Conservation (phyloP, 176 grass and related monocot species). For the Rhipidocladum racemiflorum region DNA sequence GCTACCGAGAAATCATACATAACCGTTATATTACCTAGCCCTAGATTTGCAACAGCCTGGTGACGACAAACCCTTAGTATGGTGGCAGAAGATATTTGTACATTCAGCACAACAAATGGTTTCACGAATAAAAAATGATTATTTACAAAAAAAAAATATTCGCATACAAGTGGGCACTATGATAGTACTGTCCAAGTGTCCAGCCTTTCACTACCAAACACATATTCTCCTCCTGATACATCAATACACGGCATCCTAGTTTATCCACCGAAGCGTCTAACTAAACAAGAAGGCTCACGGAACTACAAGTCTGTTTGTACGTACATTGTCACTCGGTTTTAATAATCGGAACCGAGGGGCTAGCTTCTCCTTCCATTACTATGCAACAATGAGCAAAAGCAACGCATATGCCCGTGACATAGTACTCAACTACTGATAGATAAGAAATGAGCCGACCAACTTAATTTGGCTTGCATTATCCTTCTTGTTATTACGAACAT, state of each 20-base stretch:
- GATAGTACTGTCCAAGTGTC: neutral
- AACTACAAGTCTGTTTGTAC: neutral
- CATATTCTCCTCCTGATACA: constrained; percentile 30
- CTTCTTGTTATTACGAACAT: neutral
- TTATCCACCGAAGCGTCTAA: neutral
- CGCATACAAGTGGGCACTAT: constrained; percentile 23
- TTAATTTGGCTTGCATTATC: neutral
- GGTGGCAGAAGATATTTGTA: no score
- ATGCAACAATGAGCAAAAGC: neutral
- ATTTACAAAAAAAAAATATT: no score
- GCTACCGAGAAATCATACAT: no score
- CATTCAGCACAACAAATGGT: no score
- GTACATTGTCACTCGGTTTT: neutral
- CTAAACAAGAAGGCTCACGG: neutral
- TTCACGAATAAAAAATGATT: no score
- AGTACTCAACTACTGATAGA: neutral
- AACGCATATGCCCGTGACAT: neutral
- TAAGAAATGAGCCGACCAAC: neutral
- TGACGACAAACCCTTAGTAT: no score
- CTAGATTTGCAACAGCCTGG: no score
- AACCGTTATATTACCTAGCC: no score
- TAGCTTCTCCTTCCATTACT: neutral
- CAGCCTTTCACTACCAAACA: constrained; percentile 41
- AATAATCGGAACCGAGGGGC: neutral
- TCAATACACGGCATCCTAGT: neutral